Evolutionary conservation across 306 rosid genomes (phyloP).

Genomic region (Dalbergia cochinchinensis): DNA sequence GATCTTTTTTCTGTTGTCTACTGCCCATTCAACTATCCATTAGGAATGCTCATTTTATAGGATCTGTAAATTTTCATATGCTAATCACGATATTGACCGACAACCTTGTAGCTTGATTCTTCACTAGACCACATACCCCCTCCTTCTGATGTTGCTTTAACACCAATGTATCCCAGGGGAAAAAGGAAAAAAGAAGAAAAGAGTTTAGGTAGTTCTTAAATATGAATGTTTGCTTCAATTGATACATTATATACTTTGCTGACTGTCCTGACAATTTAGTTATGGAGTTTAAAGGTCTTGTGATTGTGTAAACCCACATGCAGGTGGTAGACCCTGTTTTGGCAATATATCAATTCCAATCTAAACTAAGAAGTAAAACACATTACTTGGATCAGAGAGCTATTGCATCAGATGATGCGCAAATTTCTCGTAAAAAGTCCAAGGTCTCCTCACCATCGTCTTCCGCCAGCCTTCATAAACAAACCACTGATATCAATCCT

Average conservation of each 20-base stretch:
- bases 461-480: conserved; percentile 44
- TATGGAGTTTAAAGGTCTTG: conserved; percentile 41
- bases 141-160: no score
- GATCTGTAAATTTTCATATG: conserved; percentile 1
- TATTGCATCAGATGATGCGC: conserved; percentile 45
- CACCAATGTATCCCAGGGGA: no score
- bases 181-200: no score
- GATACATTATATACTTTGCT: conserved; percentile 17
- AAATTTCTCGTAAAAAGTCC: conserved; percentile 54
- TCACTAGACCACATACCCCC: not conserved
- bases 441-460: conserved; percentile 54
- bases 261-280: conserved; percentile 29
- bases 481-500: conserved; percentile 48
- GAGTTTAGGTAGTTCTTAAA: conserved; percentile 8
- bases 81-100: conserved; percentile 30
- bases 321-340: conserved; percentile 82
- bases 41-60: not conserved
- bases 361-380: conserved; percentile 53
- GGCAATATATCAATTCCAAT: conserved; percentile 51
- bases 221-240: conserved; percentile 25
- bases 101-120: conserved; percentile 10
- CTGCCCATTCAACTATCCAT: not conserved
- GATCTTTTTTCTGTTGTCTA: not conserved
- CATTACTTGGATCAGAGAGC: conserved; percentile 29
- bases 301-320: conserved; percentile 45